phyloP scores from a whole-genome alignment of 2,329 filamentous ascomycete species.

The Nothophaeocryptopus gaeumannii region DNA sequence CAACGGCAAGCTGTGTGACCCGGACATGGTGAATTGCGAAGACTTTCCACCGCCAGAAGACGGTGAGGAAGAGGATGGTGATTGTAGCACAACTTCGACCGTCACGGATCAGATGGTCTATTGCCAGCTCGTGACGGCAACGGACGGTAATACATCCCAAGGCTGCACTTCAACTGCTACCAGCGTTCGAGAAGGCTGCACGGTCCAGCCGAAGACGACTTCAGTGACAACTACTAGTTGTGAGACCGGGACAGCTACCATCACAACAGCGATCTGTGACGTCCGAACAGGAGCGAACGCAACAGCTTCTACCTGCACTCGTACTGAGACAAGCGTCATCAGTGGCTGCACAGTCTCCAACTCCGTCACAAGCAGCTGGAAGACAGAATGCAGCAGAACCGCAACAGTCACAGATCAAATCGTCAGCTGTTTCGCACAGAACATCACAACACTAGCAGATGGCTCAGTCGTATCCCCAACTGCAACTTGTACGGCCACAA shows the following conservation, averaged over 20 bases:
- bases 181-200: slow-evolving; percentile 6
- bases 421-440: slow-evolving; percentile 10
- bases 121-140: slow-evolving; percentile 4
- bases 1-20: slow-evolving; percentile 10
- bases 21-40: slow-evolving; percentile 7
- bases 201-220: slow-evolving; percentile 5
- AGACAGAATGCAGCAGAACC: slow-evolving; percentile 8
- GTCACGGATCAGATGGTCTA: slow-evolving; percentile 14
- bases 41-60: background rate
- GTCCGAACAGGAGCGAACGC: background rate
- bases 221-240: slow-evolving; percentile 9
- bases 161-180: slow-evolving; percentile 11
- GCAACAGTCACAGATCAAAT: slow-evolving; percentile 15
- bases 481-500: slow-evolving; percentile 13
- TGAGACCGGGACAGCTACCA: slow-evolving; percentile 6
- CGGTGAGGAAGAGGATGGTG: background rate
- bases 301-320: slow-evolving; percentile 1
- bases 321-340: background rate
- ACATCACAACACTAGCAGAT: background rate
- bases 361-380: slow-evolving; percentile 7
- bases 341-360: slow-evolving; percentile 4
- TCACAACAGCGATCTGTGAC: background rate
- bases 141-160: background rate
- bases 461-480: slow-evolving; percentile 3
- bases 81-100: slow-evolving; percentile 9